Base-by-base conservation (phyloP, 805 yeast genomes). In the Teunomyces gatunensis region DNA sequence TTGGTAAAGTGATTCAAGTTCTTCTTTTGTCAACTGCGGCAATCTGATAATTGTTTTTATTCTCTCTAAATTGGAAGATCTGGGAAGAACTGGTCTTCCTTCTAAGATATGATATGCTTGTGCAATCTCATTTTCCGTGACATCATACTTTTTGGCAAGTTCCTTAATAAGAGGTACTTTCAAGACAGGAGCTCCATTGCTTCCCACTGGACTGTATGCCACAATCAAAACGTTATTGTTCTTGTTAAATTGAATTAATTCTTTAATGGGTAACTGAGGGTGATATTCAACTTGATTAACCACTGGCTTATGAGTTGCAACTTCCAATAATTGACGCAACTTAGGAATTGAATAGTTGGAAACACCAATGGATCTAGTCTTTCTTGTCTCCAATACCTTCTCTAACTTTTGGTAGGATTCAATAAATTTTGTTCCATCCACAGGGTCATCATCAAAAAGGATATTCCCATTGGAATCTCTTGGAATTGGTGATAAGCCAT, bases 51-150 rank as follows among this genome's bases (percentile, higher is more conserved):
- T 73, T 10, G 57, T 55, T 50, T 64, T 69, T 44, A 88, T 78
- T 61, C 96, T 80, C 20, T 75, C 76, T n/a, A 78, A 71, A 44
- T 85, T 87, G 12, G 82, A 73, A 0, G 96, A 84, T 68, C 91
- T 80, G 39, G 94, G 89, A 41, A 87, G 65, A 1, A 78, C 82
- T 7, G 75, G 71, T 47, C 85, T 74, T 2, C 87, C 90, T 35
- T 80, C 73, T 50, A 77, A 69, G 20, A 85, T 75, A 57, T 84
- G 58, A 65, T 85, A 87, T 18, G 87, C 84, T 40, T 77, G 72
- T 13, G 81, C 69, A 9, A 89, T 74, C 53, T 80, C 85, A 47
- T 79, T 83, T 0, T 79, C 73, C 3, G 77, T 60, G 9, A 73
- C 80, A 20, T 64, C 59, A 57, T 86, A 77, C 64, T 82, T 81